Percentiles rank a stretch among this genome's conserved stretches.
Evolutionary conservation across 192 early-diverging fungal species (phyloP).

Genomic region (Funneliformis geosporum): DNA sequence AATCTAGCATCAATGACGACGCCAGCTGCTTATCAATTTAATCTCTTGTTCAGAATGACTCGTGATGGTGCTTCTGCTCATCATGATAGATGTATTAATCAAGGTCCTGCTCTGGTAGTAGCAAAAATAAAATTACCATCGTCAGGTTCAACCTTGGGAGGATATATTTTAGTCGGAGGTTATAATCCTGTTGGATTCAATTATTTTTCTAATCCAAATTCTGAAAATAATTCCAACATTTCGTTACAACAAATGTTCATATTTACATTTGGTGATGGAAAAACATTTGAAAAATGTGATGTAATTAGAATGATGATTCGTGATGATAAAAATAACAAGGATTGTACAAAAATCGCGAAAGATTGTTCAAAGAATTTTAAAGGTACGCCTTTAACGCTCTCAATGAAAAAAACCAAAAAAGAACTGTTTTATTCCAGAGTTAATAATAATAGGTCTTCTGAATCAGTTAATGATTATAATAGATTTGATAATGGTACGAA

Average conservation of each 20-base stretch:
- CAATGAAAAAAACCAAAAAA: not conserved
- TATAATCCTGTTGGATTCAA: conserved; percentile 22
- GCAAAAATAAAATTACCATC: not conserved
- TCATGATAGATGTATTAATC: conserved; percentile 13
- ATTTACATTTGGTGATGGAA: conserved; percentile 23
- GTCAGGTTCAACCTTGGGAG: not conserved
- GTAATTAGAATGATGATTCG: not conserved
- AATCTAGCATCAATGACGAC: not conserved
- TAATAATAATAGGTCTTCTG: not conserved
- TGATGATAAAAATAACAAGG: not conserved
- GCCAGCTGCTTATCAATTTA: not conserved
- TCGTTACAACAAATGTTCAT: conserved; percentile 2
- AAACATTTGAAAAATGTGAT: conserved; percentile 4
- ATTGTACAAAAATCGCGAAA: conserved; percentile 2
- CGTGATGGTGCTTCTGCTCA: not conserved
- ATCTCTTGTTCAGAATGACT: conserved; percentile 18
- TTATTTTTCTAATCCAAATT: not conserved
- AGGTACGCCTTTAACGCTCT: not conserved
- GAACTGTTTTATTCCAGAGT: not conserved
- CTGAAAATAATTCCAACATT: not conserved
- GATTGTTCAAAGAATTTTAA: not conserved
- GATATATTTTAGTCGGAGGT: not conserved
- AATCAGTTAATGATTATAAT: not conserved
- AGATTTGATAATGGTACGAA: not conserved
- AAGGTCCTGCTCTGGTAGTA: not conserved